A percentile compares a stretch with the other conserved stretches of the same genome.
Conservation (phyloP, 352 stramenopile genomes). For the Globisporangium cystogenes region DNA sequence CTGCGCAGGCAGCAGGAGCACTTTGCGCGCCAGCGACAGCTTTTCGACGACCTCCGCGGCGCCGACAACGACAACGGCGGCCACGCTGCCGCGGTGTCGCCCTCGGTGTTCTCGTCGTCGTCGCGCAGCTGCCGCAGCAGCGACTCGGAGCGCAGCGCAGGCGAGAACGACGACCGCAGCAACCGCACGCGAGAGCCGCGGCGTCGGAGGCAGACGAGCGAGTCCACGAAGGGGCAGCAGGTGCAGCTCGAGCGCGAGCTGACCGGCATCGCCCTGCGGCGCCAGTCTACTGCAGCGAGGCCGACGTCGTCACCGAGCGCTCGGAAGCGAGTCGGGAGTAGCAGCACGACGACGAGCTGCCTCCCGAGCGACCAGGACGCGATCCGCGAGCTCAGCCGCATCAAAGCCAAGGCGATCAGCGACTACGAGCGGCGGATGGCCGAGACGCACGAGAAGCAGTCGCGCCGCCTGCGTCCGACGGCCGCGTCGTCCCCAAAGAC, state of each 20-base stretch:
- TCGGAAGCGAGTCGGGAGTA: neutral
- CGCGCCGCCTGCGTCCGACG: slow-evolving; percentile 1
- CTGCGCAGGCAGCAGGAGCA: slow-evolving; percentile 55
- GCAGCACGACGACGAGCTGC: neutral
- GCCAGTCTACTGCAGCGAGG: neutral
- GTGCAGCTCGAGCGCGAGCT: neutral
- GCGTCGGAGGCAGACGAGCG: neutral
- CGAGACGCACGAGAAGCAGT: slow-evolving; percentile 6
- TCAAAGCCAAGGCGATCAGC: slow-evolving; percentile 31
- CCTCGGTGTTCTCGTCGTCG: slow-evolving; percentile 15
- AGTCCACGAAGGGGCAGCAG: neutral
- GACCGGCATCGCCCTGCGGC: neutral
- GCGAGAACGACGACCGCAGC: neutral
- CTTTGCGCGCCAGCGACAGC: slow-evolving; percentile 46
- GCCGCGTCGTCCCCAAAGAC: neutral
- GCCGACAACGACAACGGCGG: neutral
- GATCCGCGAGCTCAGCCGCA: slow-evolving; percentile 20
- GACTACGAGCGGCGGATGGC: slow-evolving; percentile 25
- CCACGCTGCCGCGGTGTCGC: slow-evolving; percentile 5
- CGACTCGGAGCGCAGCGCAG: neutral
- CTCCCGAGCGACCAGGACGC: slow-evolving; percentile 18
- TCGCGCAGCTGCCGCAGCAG: slow-evolving; percentile 14
- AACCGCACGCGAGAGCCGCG: neutral
- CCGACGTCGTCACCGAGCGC: no score
- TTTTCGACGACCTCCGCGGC: slow-evolving; percentile 51